phyloP scores from a whole-genome alignment of 352 stramenopile species.

The Globisporangium emineosum region DNA sequence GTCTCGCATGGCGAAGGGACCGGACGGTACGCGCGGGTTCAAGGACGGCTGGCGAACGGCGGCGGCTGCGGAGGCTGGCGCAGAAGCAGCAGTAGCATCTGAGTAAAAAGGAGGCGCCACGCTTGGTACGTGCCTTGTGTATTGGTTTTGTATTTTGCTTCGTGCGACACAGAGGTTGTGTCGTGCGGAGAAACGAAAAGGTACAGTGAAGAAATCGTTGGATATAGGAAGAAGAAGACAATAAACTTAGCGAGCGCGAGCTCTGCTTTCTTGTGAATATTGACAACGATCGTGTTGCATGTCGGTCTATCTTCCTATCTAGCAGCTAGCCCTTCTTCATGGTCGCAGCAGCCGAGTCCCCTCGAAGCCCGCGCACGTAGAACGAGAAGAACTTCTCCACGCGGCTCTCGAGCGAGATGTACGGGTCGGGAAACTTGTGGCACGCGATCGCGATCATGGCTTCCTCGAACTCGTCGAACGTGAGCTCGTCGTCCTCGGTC shows the following conservation, averaged over 20 bases:
- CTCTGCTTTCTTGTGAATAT: background rate
- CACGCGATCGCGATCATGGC: slow-evolving; percentile 64
- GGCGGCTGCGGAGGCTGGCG: background rate
- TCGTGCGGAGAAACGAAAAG: background rate
- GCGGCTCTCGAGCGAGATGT: slow-evolving; percentile 72
- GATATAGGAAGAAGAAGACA: background rate
- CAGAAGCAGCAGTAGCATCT: background rate
- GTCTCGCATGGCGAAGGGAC: slow-evolving; percentile 72
- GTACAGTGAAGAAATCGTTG: background rate
- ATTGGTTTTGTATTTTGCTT: slow-evolving; percentile 2
- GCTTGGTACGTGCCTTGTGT: background rate
- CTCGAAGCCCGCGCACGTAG: slow-evolving; percentile 36
- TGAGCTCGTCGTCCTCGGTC: slow-evolving; percentile 36
- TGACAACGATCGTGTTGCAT: background rate
- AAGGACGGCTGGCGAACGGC: slow-evolving; percentile 41
- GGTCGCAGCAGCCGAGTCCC: background rate
- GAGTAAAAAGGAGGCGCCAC: background rate
- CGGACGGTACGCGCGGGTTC: slow-evolving; percentile 73
- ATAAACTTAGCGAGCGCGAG: slow-evolving; percentile 3
- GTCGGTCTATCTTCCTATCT: too few species aligned
- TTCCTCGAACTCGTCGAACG: slow-evolving; percentile 68
- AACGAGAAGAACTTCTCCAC: slow-evolving; percentile 75
- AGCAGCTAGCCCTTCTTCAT: background rate
- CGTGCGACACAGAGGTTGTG: too few species aligned
- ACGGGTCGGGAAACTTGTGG: slow-evolving; percentile 77